A percentile compares a stretch with the other conserved stretches of the same genome.
Evolutionary conservation across 2,329 filamentous ascomycete genomes (phyloP).

Genomic region (Calonectria pseudoreteaudii): DNA sequence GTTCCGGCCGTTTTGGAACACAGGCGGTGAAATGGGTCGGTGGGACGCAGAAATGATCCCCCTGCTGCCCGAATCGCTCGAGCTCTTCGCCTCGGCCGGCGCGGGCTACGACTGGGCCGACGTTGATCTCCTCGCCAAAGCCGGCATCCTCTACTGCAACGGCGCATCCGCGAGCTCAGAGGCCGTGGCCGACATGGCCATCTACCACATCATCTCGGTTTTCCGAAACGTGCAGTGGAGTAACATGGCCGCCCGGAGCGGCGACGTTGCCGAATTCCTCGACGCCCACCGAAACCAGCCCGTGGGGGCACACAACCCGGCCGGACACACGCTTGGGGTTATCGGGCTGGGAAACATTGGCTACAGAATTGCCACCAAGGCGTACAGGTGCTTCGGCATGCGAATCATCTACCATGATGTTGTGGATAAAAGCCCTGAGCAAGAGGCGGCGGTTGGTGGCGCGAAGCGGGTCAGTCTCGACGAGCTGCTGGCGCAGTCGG

Average conservation of each 20-base stretch:
- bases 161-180: slow-evolving; percentile 70
- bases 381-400: slow-evolving; percentile 66
- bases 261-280: slow-evolving; percentile 55
- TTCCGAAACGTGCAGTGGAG: slow-evolving; percentile 71
- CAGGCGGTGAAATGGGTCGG: slow-evolving; percentile 73
- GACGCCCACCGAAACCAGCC: slow-evolving; percentile 67
- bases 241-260: slow-evolving; percentile 59
- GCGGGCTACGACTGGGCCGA: slow-evolving; percentile 75
- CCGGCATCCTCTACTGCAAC: slow-evolving; percentile 71
- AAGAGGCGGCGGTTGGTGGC: slow-evolving; percentile 59
- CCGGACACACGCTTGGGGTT: slow-evolving; percentile 65
- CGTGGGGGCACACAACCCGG: slow-evolving; percentile 66
- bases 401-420: slow-evolving; percentile 66
- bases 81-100: slow-evolving; percentile 69
- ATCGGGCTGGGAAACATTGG: slow-evolving; percentile 71
- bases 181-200: slow-evolving; percentile 70
- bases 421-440: slow-evolving; percentile 49
- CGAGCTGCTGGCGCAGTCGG: slow-evolving; percentile 20
- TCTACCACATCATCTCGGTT: slow-evolving; percentile 68
- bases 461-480: slow-evolving; percentile 40
- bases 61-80: slow-evolving; percentile 63
- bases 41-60: slow-evolving; percentile 71
- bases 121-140: slow-evolving; percentile 50
- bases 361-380: slow-evolving; percentile 66
- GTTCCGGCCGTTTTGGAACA: slow-evolving; percentile 73